Evolutionary conservation across 768 basidiomycete genomes (phyloP), one percentile per base, ranked within the genome.

Genomic region (Leccinum variicolor): DNA sequence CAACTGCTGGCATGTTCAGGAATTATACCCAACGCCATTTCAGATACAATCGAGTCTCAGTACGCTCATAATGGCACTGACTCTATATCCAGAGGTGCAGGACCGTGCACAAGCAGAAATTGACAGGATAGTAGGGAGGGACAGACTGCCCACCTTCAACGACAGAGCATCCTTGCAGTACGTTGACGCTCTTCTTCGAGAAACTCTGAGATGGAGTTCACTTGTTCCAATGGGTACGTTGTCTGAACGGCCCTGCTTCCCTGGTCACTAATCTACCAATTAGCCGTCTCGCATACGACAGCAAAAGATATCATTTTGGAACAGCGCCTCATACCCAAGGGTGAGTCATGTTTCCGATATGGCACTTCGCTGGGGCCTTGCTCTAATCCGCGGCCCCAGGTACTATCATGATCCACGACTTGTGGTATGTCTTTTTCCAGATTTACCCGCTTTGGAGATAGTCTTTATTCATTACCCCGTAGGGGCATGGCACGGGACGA

Each of bases 291-390:
- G 14, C 75, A 73, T 50, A 52, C 52, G 39, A 47, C 66, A 3
- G 75, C 74, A 0, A 65, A 71, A 41, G 77, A 78, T 53, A 78
- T 80, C 41, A 50, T 72, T 15, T 80, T 78, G 53, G 67, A 74
- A 34, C 75, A 76, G 13, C 78, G 78, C 43, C 66, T 78, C 3
- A 86, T 86, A 55, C 84, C 84, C 6, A 76, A 77, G 55, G 84
- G 83, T 60, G n/a, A 17, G 60, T 43, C 5, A 15, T 15, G 14
- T 47, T 13, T 33, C 17, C 26, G 28, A 25, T 13, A 13, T 14
- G 10, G 39, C 17, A 19, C 8, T 53, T 45, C 23, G 19, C 28
- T 33, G 17, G n/a, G 2, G n/a, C n/a, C 4, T 19, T 29, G 8
- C 15, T 5, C 29, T 60, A 7, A 63, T 10, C 29, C 7, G n/a